Conservation (phyloP, 2,329 filamentous ascomycete species). For the Microsporum ferrugineum region DNA sequence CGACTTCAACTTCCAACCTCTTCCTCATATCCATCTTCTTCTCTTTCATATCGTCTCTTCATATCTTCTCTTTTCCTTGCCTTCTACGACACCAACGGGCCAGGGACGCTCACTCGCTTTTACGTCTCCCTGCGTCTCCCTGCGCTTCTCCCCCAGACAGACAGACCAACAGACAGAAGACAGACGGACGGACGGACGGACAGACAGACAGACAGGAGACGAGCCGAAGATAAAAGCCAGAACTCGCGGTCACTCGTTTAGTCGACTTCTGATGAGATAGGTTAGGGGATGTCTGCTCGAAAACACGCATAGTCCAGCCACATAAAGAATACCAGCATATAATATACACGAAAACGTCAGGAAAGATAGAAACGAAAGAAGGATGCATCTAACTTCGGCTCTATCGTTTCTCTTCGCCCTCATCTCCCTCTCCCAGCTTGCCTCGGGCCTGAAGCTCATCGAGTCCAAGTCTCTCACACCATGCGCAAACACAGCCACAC, state of each 20-base stretch:
- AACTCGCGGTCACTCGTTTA: background rate
- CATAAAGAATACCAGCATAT: background rate
- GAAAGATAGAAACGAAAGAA: background rate
- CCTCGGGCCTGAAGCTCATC: slow-evolving; percentile 55
- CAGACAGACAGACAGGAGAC: background rate
- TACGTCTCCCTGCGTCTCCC: background rate
- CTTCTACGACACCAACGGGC: background rate
- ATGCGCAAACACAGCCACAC: slow-evolving; percentile 71
- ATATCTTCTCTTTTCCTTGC: background rate
- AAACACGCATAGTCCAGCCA: background rate
- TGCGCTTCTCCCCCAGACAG: background rate
- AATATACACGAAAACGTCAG: background rate
- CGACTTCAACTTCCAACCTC: background rate
- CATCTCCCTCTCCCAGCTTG: slow-evolving; percentile 35
- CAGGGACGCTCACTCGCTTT: background rate
- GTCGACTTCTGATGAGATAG: background rate
- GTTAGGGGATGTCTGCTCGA: background rate
- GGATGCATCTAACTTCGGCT: slow-evolving; percentile 17
- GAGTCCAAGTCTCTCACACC: slow-evolving; percentile 72
- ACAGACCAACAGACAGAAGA: background rate
- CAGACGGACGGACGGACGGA: background rate
- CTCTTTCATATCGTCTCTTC: background rate
- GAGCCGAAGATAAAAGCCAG: background rate
- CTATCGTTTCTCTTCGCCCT: slow-evolving; percentile 30
- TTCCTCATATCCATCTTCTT: background rate